A percentile compares a stretch with the other conserved stretches of the same genome.
Evolutionary conservation across 768 basidiomycete species (phyloP).

Genomic region (Agrocybe praecox): DNA sequence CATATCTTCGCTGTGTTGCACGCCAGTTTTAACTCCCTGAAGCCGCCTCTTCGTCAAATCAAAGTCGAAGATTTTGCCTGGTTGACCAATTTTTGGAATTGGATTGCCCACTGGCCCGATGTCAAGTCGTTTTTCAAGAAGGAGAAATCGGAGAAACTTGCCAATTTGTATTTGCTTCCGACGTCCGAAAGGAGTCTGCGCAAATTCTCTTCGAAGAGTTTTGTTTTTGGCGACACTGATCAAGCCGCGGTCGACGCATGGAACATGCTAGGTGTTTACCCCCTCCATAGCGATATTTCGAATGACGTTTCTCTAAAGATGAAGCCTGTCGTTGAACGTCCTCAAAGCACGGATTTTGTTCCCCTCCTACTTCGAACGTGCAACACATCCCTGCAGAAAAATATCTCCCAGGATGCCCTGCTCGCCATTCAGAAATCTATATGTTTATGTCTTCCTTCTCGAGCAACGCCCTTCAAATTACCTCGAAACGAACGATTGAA

Average conservation of each 20-base stretch:
- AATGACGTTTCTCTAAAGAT: neutral
- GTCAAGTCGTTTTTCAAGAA: neutral
- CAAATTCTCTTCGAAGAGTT: neutral
- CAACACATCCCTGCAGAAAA: neutral
- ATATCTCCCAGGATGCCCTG: neutral
- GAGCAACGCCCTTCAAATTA: neutral
- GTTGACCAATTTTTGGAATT: conserved; percentile 14
- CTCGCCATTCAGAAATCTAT: neutral
- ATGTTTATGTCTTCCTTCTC: neutral
- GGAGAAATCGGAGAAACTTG: neutral
- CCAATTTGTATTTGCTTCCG: conserved; percentile 6
- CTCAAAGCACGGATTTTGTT: neutral
- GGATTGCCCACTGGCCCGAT: conserved; percentile 2
- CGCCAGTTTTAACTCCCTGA: neutral
- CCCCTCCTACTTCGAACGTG: neutral
- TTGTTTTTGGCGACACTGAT: conserved; percentile 4
- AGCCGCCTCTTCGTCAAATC: neutral
- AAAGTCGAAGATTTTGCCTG: neutral
- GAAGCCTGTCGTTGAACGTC: neutral
- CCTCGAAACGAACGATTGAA: neutral
- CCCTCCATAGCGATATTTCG: neutral
- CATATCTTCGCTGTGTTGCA: neutral
- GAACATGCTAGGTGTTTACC: conserved; percentile 8
- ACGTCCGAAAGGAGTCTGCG: conserved; percentile 6
- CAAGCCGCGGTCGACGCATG: conserved; percentile 3